Evolutionary conservation across 768 basidiomycete genomes (phyloP), one percentile per base, ranked within the genome.

Genomic region (Mrakia frigida): DNA sequence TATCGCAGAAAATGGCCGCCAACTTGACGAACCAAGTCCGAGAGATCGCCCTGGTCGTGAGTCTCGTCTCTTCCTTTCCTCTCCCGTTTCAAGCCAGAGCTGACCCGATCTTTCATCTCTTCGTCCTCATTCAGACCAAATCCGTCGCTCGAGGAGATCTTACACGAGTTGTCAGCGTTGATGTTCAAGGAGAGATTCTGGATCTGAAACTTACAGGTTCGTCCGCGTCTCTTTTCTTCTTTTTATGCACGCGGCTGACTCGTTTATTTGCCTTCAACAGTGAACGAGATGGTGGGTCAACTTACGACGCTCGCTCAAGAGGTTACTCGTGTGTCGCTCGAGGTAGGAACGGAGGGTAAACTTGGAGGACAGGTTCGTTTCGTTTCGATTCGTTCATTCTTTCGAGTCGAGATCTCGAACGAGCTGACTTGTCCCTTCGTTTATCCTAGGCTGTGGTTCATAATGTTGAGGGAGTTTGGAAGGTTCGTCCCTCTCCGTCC

Each of bases 331-430:
- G 91, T 96, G 68, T 92, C 93, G 1, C 84, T 92, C 82, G 93
- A 94, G 80, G 93, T 94, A 80, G 93, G 96, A 63, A 98, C 96
- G 23, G 94, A 98, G 81, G 96, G 97, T n/a, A 97, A 98, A 84
- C 86, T 98, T 9, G 96, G 97, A 79, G 97, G 97, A 0, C 95
- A 97, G 81, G 96, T 73, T 23, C 56, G 72, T 60, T 59, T 2
- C 23, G 14, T 53, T 37, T 59, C 39, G 28, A 56, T n/a, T 33
- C 37, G 25, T 41, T 6, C 23, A 2, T 33, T 35, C 33, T 39
- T 14, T 39, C 52, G 25, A 10, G 37, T 9, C 2, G 35, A 39
- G 31, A 0, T 6, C 28, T 21, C 33, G 56, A 28, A 1, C 23
- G 14, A 50, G 7, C 28, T n/a, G 52, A 72, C 39, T 7, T 33